Percentiles rank a stretch among this genome's conserved stretches.
Evolutionary conservation across 2,329 filamentous ascomycete genomes (phyloP).

Genomic region (Arthrobotrys musiformis): DNA sequence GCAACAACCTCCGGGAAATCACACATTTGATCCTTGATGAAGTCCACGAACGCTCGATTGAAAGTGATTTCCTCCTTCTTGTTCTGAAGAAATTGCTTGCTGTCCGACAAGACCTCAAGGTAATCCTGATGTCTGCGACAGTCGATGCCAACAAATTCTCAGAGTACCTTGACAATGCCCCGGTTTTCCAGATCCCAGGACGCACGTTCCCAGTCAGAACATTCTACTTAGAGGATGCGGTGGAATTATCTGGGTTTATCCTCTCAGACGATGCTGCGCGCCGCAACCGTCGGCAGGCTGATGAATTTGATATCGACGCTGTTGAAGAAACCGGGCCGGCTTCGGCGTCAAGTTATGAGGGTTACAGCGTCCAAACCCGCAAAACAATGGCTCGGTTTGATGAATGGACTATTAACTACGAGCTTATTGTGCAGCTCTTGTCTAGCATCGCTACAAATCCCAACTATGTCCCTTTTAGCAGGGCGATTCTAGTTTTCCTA

Average conservation of each 20-base stretch:
- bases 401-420: conserved; percentile 91
- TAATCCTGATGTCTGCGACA: conserved; percentile 96
- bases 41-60: conserved; percentile 94
- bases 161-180: conserved; percentile 83
- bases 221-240: conserved; percentile 88
- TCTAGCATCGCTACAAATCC: conserved; percentile 77
- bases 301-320: conserved; percentile 65
- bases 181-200: conserved; percentile 88
- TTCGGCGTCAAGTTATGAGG: conserved; percentile 73
- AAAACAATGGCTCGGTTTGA: conserved; percentile 81
- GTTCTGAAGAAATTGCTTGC: conserved; percentile 84
- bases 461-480: conserved; percentile 77
- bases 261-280: conserved; percentile 64
- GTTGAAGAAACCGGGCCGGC: conserved; percentile 62
- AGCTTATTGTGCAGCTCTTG: conserved; percentile 83
- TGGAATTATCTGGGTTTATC: conserved; percentile 83
- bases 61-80: conserved; percentile 94
- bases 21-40: conserved; percentile 97
- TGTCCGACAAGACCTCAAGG: conserved; percentile 82
- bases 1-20: conserved; percentile 85
- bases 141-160: conserved; percentile 94
- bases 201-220: conserved; percentile 92
- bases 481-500: conserved; percentile 91
- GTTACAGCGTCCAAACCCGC: conserved; percentile 79
- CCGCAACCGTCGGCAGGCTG: conserved; percentile 61